Base-by-base conservation (phyloP, 768 basidiomycete species). In the Tubosaeta sp. region DNA sequence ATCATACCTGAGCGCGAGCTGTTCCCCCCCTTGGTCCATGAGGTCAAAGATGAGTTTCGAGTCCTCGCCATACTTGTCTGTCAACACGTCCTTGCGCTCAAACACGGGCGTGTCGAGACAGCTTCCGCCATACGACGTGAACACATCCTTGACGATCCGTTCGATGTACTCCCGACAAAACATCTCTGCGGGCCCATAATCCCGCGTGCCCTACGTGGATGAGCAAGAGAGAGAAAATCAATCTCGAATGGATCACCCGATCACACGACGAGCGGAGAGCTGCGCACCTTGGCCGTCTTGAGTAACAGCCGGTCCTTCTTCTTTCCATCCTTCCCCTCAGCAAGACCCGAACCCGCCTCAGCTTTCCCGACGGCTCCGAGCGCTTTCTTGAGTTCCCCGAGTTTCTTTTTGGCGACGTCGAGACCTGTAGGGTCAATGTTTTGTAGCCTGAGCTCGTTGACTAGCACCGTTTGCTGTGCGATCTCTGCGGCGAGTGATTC, bases 41-140 rank as follows among this genome's bases (percentile, higher is more conserved):
- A 99, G 79, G 69, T 98, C 96, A 66, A 96, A 98, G 54, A 99
- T 98, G 58, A 98, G 83, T 68, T 98, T 99, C 34, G 84, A 80
- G 65, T 98, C 96, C 69, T 99, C 96, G 46, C 96, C 96, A 59
- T 98, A 96, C 71, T 99, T 99, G 53, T 92, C 95, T 1, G 94
- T 82, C 38, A 98, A 72, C 51, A 99, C 85, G 65, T 99, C 96
- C 69, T 94, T 94, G 54, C 95, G 84, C 71, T 98, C 96, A 60
- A 99, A 98, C 6, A 98, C 94, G 47, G 96, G 96, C 3, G 96
- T 99, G 70, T 99, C 96, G 48, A 99, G 90, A 54, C 90, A 92
- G 47, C 82, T 79, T 7, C 86, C 96, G 12, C 96, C 96, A 63
- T 87, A 95, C 6, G 83, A 80, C 41, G 90, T 83, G 70, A 98